Evolutionary conservation across 768 basidiomycete species (phyloP).

Genomic region (Tricholoma bakamatsutake): DNA sequence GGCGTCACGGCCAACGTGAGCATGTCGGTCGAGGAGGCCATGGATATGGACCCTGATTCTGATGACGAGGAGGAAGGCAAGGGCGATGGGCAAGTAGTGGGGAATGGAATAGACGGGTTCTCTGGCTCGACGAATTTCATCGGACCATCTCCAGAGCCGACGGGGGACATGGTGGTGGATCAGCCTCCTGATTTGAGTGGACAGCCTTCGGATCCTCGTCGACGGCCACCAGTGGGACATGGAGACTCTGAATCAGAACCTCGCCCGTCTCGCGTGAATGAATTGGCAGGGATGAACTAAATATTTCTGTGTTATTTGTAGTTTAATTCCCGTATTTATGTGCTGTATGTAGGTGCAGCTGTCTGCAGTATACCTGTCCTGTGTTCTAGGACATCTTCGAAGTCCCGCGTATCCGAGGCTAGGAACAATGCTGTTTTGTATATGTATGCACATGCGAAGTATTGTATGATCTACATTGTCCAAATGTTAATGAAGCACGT

Average conservation of each 20-base stretch:
- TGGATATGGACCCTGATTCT: conserved; percentile 24
- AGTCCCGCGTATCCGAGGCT: not conserved
- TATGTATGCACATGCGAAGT: not conserved
- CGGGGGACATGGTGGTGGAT: conserved; percentile 3
- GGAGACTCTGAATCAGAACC: not conserved
- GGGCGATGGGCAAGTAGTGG: not conserved
- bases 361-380: not conserved
- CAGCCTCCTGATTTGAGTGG: not conserved
- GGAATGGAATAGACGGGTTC: not conserved
- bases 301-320: conserved; percentile 1
- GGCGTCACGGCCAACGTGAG: conserved; percentile 24
- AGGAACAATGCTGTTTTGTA: not conserved
- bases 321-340: conserved; percentile 1
- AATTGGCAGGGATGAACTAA: not conserved
- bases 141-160: not conserved
- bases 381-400: not conserved
- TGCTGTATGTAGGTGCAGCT: not conserved
- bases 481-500: not conserved
- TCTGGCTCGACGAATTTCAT: not conserved
- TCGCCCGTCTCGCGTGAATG: not conserved
- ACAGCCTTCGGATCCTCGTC: conserved; percentile 11
- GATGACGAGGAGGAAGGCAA: conserved; percentile 10
- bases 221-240: conserved; percentile 2
- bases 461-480: not conserved
- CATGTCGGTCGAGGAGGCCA: conserved; percentile 28